These are phyloP conservation scores for Huntiella bhutanensis DNA, from an alignment of 2,329 filamentous ascomycete genomes.

Conservation along the genomic window DNA sequence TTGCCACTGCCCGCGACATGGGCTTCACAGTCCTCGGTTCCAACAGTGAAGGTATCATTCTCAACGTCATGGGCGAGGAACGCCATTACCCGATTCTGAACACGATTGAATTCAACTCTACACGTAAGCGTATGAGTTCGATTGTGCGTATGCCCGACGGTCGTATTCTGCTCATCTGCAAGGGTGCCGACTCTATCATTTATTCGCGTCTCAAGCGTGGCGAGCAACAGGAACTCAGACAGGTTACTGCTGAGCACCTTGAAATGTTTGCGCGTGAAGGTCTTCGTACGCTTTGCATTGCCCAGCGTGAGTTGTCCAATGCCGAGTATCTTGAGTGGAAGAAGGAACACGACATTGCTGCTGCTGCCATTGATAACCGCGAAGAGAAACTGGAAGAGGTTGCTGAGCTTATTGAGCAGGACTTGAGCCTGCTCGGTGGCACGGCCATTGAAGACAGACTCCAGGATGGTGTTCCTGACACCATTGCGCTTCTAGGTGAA, in stretches of 20 bases:
- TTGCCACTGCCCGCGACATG: slow-evolving; percentile 84
- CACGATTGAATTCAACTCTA: slow-evolving; percentile 91
- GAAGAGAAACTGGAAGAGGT: slow-evolving; percentile 87
- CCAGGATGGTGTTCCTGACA: slow-evolving; percentile 91
- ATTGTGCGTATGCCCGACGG: slow-evolving; percentile 90
- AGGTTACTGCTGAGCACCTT: slow-evolving; percentile 74
- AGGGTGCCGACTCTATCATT: slow-evolving; percentile 93
- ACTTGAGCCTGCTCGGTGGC: slow-evolving; percentile 72
- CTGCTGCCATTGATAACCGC: slow-evolving; percentile 63
- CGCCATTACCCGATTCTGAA: slow-evolving; percentile 75
- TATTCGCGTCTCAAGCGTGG: slow-evolving; percentile 76
- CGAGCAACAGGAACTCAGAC: slow-evolving; percentile 68
- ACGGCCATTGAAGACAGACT: slow-evolving; percentile 95
- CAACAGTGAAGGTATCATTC: slow-evolving; percentile 57
- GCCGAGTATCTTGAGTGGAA: slow-evolving; percentile 74
- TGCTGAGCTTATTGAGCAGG: slow-evolving; percentile 76
- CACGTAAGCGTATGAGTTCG: slow-evolving; percentile 87
- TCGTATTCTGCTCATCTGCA: slow-evolving; percentile 81
- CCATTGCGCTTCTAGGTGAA: slow-evolving; percentile 73
- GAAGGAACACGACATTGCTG: slow-evolving; percentile 70
- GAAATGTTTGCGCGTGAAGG: slow-evolving; percentile 96
- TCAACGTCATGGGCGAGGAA: slow-evolving; percentile 79
- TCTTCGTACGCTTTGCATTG: slow-evolving; percentile 84
- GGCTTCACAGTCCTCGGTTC: slow-evolving; percentile 82
- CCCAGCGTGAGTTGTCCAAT: slow-evolving; percentile 61